Conservation (phyloP, 805 yeast genomes). For the Lipomyces spencermartinsiae region DNA sequence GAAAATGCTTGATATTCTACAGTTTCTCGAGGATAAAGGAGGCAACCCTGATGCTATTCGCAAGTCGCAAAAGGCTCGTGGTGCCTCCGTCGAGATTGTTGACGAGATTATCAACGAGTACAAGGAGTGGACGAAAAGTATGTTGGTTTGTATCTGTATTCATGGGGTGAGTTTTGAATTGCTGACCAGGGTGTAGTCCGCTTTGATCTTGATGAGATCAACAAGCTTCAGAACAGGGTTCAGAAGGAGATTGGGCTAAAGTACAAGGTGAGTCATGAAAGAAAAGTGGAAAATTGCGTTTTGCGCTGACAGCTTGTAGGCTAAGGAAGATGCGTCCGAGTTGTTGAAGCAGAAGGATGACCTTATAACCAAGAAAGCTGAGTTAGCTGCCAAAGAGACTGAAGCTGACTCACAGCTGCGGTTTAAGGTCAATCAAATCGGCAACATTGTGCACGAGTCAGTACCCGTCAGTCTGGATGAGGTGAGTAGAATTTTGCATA, state of each 20-base stretch:
- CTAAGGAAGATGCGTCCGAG: constrained; percentile 91
- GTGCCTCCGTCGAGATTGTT: constrained; percentile 90
- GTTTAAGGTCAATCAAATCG: constrained; percentile 84
- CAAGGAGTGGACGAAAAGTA: constrained; percentile 84
- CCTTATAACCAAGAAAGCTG: constrained; percentile 71
- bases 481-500: constrained; percentile 37
- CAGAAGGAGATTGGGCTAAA: constrained; percentile 94
- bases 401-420: constrained; percentile 77
- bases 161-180: background rate
- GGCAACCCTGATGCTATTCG: constrained; percentile 91
- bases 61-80: constrained; percentile 91
- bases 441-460: constrained; percentile 91
- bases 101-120: constrained; percentile 93
- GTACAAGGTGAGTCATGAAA: constrained; percentile 58
- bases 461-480: constrained; percentile 89
- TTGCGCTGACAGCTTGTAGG: constrained; percentile 44
- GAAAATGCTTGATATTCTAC: constrained; percentile 86
- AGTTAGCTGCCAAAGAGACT: constrained; percentile 70
- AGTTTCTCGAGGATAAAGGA: constrained; percentile 94
- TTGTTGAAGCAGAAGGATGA: constrained; percentile 81
- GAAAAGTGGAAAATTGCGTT: background rate
- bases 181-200: constrained; percentile 50
- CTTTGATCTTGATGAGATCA: constrained; percentile 87
- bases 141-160: constrained; percentile 6
- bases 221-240: constrained; percentile 84